These are phyloP conservation scores for Pichia sp. DNA, from an alignment of 1,139 yeast genomes.

Conservation along the genomic window DNA sequence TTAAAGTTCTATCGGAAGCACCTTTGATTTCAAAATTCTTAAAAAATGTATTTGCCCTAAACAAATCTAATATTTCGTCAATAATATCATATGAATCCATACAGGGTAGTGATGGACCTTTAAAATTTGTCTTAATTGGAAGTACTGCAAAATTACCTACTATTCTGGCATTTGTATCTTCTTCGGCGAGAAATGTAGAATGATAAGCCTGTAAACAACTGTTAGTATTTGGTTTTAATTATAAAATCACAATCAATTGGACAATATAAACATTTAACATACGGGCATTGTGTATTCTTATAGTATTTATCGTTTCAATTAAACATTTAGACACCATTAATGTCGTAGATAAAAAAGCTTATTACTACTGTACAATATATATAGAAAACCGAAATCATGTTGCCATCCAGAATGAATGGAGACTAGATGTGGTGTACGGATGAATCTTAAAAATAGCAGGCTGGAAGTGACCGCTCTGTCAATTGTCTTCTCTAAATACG, in stretches of 20 bases:
- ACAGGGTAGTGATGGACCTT: slow-evolving; percentile 91
- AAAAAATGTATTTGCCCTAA: slow-evolving; percentile 94
- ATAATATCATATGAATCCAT: slow-evolving; percentile 80
- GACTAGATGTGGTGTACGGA: neutral
- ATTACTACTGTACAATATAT: too few species aligned
- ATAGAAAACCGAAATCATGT: neutral
- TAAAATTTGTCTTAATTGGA: slow-evolving; percentile 74
- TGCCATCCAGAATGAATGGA: neutral
- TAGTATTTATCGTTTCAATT: too few species aligned
- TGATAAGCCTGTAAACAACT: slow-evolving; percentile 59
- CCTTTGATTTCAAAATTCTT: slow-evolving; percentile 96
- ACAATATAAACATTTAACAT: neutral
- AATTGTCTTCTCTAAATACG: too few species aligned
- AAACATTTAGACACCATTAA: too few species aligned
- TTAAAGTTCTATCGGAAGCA: slow-evolving; percentile 87
- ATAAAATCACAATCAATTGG: neutral
- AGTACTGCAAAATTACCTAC: slow-evolving; percentile 68
- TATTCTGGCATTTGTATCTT: slow-evolving; percentile 39
- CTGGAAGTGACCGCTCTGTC: too few species aligned
- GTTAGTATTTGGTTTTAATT: neutral
- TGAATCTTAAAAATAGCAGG: neutral
- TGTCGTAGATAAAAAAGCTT: too few species aligned
- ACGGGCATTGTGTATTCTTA: neutral
- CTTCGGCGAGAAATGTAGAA: slow-evolving; percentile 79
- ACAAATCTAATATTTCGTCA: slow-evolving; percentile 85